Evolutionary conservation across 202 grass and related monocot species (phyloP).

Genomic region (Alloteropsis angusta): DNA sequence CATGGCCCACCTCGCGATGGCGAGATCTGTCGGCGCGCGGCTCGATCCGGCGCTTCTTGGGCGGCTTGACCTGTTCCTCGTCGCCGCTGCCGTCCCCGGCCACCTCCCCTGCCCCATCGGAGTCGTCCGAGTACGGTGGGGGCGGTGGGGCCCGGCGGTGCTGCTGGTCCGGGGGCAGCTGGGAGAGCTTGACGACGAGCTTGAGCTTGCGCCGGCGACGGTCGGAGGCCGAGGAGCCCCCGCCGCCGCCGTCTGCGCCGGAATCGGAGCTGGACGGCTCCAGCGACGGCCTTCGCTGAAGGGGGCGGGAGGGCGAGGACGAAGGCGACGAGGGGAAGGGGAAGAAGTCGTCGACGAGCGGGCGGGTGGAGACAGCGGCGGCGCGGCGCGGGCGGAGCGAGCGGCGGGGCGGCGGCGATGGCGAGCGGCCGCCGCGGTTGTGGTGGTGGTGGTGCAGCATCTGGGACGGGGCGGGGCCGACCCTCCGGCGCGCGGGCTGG

Average conservation of each 20-base stretch:
- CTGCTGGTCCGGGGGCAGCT: constrained; percentile 30
- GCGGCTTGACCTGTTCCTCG: constrained; percentile 72
- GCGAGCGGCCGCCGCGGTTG: constrained; percentile 28
- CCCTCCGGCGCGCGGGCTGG: constrained; percentile 30
- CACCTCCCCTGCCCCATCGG: constrained; percentile 35
- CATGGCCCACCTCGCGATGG: constrained; percentile 33
- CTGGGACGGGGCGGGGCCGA: background rate
- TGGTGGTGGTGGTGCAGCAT: background rate
- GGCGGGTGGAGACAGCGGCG: constrained; percentile 38
- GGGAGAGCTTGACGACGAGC: constrained; percentile 69
- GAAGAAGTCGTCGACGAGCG: constrained; percentile 72
- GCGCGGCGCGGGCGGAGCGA: constrained; percentile 54
- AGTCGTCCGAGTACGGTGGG: constrained; percentile 41
- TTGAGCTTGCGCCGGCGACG: constrained; percentile 70
- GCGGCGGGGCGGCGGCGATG: constrained; percentile 37
- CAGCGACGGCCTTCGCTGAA: constrained; percentile 36
- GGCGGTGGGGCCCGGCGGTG: constrained; percentile 33
- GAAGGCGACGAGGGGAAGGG: constrained; percentile 53
- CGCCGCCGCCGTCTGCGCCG: constrained; percentile 29
- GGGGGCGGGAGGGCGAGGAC: constrained; percentile 26
- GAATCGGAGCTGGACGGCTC: constrained; percentile 49
- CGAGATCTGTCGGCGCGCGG: constrained; percentile 48
- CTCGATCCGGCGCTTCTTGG: constrained; percentile 86
- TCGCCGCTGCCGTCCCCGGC: constrained; percentile 29
- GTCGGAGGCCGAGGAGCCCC: constrained; percentile 35